These are phyloP conservation scores for Breviolum minutum DNA, from an alignment of 73 alveolate genomes.

Conservation along the genomic window DNA sequence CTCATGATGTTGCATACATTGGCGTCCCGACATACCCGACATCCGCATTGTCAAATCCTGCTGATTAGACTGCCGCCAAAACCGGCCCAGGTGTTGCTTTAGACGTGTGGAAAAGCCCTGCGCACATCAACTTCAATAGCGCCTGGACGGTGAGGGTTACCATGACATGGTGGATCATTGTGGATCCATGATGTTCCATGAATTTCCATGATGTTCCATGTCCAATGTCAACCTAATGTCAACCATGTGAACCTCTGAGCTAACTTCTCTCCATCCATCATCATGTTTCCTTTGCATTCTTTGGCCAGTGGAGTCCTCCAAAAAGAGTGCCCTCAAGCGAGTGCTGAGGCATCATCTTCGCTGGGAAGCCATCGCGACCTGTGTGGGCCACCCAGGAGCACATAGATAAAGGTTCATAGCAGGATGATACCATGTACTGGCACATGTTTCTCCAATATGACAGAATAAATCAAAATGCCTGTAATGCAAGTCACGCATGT, in stretches of 20 bases:
- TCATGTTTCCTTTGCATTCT: too few relatives aligned
- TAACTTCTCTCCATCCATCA: too few relatives aligned
- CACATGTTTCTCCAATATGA: too few relatives aligned
- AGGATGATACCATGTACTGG: too few relatives aligned
- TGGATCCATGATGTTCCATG: background rate
- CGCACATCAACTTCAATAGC: conserved; percentile 57
- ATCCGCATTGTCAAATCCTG: background rate
- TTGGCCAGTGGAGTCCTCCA: background rate
- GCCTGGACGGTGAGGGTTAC: background rate
- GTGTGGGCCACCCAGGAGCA: conserved; percentile 42
- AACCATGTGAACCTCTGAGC: too few relatives aligned
- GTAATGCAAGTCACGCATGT: background rate
- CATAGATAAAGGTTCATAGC: too few relatives aligned
- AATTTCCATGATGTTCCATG: background rate
- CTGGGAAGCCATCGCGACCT: conserved; percentile 88
- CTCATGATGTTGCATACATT: too few relatives aligned
- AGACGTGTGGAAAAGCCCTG: conserved; percentile 51
- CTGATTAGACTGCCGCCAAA: background rate
- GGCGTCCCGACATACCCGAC: too few relatives aligned
- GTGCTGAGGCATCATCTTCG: conserved; percentile 65
- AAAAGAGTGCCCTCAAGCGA: background rate
- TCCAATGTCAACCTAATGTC: background rate
- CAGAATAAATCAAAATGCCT: too few relatives aligned
- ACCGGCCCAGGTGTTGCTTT: conserved; percentile 1
- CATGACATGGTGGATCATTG: background rate